Conservation (phyloP, 1,139 yeast species). For the Diutina sp. region DNA sequence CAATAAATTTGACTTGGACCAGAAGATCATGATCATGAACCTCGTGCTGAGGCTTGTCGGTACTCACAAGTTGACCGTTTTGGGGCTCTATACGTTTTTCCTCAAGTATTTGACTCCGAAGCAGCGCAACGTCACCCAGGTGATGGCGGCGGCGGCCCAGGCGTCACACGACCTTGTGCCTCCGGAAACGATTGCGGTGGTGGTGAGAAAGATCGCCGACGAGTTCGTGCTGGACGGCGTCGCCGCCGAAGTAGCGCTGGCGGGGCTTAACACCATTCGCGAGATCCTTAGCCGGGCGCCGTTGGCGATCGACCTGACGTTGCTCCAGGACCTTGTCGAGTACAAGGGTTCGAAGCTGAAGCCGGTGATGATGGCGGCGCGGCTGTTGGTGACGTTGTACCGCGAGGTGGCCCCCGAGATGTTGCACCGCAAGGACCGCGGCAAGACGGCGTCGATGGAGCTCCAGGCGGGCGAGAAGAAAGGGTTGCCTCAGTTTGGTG, state of each 20-base stretch:
- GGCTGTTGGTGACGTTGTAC: slow-evolving; percentile 73
- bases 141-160: slow-evolving; percentile 95
- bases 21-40: slow-evolving; percentile 78
- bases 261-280: slow-evolving; percentile 89
- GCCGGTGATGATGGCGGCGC: slow-evolving; percentile 89
- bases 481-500: slow-evolving; percentile 57
- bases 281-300: slow-evolving; percentile 92
- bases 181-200: slow-evolving; percentile 71
- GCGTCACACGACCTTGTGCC: slow-evolving; percentile 95
- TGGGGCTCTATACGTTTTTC: slow-evolving; percentile 82
- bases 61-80: slow-evolving; percentile 80
- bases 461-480: slow-evolving; percentile 38
- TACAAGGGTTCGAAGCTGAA: slow-evolving; percentile 90
- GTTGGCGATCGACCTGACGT: slow-evolving; percentile 74
- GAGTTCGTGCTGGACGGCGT: slow-evolving; percentile 98
- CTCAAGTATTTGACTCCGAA: slow-evolving; percentile 87
- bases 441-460: slow-evolving; percentile 80
- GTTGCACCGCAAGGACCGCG: slow-evolving; percentile 83
- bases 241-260: slow-evolving; percentile 94
- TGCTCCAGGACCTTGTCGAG: slow-evolving; percentile 79
- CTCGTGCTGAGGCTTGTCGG: slow-evolving; percentile 82
- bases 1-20: slow-evolving; percentile 68
- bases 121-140: slow-evolving; percentile 86
- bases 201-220: slow-evolving; percentile 86
- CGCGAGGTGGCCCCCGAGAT: slow-evolving; percentile 95